Percentiles rank a stretch among this genome's conserved stretches.
Evolutionary conservation across 768 basidiomycete genomes (phyloP).

Genomic region (Porphyrellus cyaneotinctus): DNA sequence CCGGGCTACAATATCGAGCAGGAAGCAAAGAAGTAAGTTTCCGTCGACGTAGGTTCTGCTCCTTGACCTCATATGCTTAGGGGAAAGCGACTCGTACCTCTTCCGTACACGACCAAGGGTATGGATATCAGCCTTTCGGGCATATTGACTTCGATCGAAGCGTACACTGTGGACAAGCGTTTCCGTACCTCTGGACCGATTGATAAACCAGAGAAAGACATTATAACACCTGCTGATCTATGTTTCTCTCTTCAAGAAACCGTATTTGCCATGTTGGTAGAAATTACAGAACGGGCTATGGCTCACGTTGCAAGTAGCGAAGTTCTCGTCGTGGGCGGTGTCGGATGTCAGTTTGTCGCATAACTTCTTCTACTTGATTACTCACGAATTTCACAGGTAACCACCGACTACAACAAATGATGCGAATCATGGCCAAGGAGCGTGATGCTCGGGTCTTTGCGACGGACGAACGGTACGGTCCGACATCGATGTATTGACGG

Average conservation of each 20-base stretch:
- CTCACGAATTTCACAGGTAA: slow-evolving; percentile 57
- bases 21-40: slow-evolving; percentile 76
- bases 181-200: slow-evolving; percentile 50
- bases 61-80: slow-evolving; percentile 37
- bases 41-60: neutral
- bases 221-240: slow-evolving; percentile 91
- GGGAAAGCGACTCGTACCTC: slow-evolving; percentile 73
- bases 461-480: slow-evolving; percentile 83
- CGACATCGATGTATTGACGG: neutral
- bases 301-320: slow-evolving; percentile 96
- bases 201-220: slow-evolving; percentile 47
- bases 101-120: slow-evolving; percentile 96
- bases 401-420: slow-evolving; percentile 93
- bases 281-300: slow-evolving; percentile 99
- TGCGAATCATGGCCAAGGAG: slow-evolving; percentile 94
- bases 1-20: slow-evolving; percentile 98
- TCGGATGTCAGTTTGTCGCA: slow-evolving; percentile 76
- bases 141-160: slow-evolving; percentile 82
- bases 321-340: slow-evolving; percentile 95
- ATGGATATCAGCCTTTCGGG: slow-evolving; percentile 99
- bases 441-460: slow-evolving; percentile 88
- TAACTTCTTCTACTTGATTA: neutral
- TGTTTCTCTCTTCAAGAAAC: slow-evolving; percentile 98
- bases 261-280: slow-evolving; percentile 96
- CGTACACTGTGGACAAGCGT: slow-evolving; percentile 83